Conservation (phyloP, 2,329 filamentous ascomycete species). For the Talaromyces sp. region DNA sequence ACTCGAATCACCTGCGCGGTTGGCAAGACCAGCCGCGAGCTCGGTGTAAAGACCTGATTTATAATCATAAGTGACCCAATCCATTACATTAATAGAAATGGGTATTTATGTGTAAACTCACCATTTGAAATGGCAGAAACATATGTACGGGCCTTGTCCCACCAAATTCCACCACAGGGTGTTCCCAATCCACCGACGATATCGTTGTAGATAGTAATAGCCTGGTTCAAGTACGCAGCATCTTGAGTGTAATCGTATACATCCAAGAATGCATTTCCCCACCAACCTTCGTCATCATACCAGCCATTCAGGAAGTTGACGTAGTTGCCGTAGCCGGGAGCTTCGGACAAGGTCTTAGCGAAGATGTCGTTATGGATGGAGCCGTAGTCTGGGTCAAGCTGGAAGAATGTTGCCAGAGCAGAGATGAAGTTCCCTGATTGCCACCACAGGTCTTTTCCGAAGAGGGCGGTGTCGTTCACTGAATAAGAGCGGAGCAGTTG, state of each 20-base stretch:
- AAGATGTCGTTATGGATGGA: conserved; percentile 11
- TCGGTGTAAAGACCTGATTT: conserved; percentile 11
- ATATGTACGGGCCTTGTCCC: conserved; percentile 10
- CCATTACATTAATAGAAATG: background rate
- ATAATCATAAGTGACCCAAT: background rate
- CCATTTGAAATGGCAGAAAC: conserved; percentile 12
- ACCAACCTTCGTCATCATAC: conserved; percentile 15
- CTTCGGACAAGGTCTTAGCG: conserved; percentile 2
- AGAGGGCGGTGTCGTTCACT: conserved; percentile 3
- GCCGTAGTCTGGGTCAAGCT: conserved; percentile 10
- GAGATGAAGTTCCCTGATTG: conserved; percentile 13
- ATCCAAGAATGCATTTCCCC: conserved; percentile 14
- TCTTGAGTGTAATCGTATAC: conserved; percentile 12
- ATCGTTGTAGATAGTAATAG: conserved; percentile 12
- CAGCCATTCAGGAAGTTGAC: conserved; percentile 10
- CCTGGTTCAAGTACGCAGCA: conserved; percentile 5
- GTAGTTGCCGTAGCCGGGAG: conserved; percentile 11
- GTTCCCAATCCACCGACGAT: conserved; percentile 10
- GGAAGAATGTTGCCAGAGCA: conserved; percentile 8
- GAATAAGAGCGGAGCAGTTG: conserved; percentile 10
- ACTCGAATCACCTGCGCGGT: background rate
- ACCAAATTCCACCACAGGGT: conserved; percentile 14
- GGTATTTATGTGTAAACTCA: background rate
- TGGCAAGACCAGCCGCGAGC: conserved; percentile 10
- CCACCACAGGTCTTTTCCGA: conserved; percentile 13